Conservation (phyloP, 129 eudicot species). For the Ambrosia artemisiifolia region DNA sequence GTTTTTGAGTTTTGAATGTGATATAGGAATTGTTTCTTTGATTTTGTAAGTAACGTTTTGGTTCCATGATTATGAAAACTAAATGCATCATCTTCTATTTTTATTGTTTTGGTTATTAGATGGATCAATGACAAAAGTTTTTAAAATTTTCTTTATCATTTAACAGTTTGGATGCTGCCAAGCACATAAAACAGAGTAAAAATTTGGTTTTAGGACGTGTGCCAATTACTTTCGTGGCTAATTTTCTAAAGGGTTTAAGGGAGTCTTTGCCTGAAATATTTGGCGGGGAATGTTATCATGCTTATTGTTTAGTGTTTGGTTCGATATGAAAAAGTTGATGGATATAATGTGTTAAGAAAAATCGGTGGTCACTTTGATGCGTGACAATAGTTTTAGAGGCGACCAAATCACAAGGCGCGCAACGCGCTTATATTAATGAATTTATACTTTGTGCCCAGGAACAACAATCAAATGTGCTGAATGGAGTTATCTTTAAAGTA, state of each 20-base stretch:
- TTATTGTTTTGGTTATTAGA: neutral
- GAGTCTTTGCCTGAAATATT: constrained; percentile 32
- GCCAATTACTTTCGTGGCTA: constrained; percentile 23
- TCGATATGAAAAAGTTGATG: no score
- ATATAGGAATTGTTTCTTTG: no score
- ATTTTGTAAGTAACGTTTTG: no score
- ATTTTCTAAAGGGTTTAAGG: constrained; percentile 28
- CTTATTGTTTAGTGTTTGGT: constrained; percentile 11
- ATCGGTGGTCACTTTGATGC: no score
- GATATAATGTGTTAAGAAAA: no score
- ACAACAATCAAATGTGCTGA: no score
- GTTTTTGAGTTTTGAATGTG: no score
- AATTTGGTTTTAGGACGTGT: constrained; percentile 5
- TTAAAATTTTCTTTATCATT: neutral
- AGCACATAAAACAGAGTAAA: constrained; percentile 12
- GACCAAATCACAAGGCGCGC: no score
- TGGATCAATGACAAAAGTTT: constrained; percentile 3
- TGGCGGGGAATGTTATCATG: constrained; percentile 27
- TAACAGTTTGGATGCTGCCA: constrained; percentile 13
- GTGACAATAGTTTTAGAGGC: no score
- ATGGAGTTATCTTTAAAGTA: no score
- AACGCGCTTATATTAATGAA: no score
- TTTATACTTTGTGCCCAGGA: no score
- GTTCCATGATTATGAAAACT: neutral
- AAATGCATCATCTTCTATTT: neutral